phyloP scores from a whole-genome alignment of 176 grass and related monocot species.

The Phoenix roebelenii region DNA sequence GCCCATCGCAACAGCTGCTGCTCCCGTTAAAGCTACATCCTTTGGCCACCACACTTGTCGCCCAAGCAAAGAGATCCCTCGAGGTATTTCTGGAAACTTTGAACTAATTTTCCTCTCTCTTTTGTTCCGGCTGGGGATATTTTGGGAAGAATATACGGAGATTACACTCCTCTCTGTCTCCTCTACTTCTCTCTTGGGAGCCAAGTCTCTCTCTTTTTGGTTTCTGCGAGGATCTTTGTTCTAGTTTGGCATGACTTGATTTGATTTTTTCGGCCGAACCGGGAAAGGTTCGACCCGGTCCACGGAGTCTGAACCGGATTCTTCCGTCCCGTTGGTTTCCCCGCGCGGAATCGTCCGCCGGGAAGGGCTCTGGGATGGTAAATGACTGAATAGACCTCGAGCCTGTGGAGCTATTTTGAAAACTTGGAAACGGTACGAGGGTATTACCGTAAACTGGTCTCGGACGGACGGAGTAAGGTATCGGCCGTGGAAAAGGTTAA shows the following conservation, averaged over 20 bases:
- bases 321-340: not conserved
- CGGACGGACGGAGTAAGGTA: not conserved
- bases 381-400: slow-evolving; percentile 7
- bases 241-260: no score
- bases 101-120: not conserved
- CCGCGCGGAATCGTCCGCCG: no score
- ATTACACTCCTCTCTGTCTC: not conserved
- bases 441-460: not conserved
- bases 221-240: slow-evolving; percentile 13
- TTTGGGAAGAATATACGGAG: no score
- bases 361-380: not conserved
- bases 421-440: not conserved
- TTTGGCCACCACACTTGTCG: slow-evolving; percentile 12
- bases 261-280: no score
- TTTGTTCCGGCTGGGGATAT: not conserved
- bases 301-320: slow-evolving; percentile 1
- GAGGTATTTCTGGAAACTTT: slow-evolving; percentile 28
- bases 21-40: slow-evolving; percentile 15
- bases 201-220: slow-evolving; percentile 23
- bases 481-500: no score
- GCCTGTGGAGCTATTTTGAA: not conserved
- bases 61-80: slow-evolving; percentile 14
- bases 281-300: not conserved
- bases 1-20: not conserved
- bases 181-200: slow-evolving; percentile 23